Percentiles rank a stretch among this genome's conserved stretches.
Conservation (phyloP, 306 rosid genomes). For the Hippophae gyantsensis region DNA sequence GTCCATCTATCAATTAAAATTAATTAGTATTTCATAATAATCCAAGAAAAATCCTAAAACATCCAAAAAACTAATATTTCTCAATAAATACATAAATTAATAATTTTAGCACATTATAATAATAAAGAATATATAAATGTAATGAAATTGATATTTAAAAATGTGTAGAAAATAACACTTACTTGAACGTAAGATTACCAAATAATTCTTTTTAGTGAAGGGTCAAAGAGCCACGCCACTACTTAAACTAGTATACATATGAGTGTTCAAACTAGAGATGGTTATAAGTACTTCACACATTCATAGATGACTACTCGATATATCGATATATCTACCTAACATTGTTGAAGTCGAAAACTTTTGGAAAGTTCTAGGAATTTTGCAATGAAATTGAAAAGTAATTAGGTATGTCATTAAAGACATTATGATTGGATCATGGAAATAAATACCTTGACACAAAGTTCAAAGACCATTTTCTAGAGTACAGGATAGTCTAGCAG, state of each 20-base stretch:
- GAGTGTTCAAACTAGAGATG: neutral
- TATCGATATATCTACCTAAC: neutral
- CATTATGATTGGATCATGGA: neutral
- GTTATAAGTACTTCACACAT: neutral
- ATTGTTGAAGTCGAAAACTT: neutral
- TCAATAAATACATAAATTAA: too few relatives aligned
- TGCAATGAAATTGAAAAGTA: too few relatives aligned
- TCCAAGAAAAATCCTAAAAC: too few relatives aligned
- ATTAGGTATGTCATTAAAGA: too few relatives aligned
- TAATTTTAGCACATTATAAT: too few relatives aligned
- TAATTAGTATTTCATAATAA: too few relatives aligned
- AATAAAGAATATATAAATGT: too few relatives aligned
- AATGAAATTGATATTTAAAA: too few relatives aligned
- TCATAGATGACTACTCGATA: neutral
- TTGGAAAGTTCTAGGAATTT: too few relatives aligned
- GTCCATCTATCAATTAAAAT: too few relatives aligned
- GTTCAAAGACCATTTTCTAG: neutral
- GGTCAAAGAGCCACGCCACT: neutral
- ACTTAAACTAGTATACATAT: neutral
- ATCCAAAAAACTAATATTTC: too few relatives aligned
- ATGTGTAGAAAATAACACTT: too few relatives aligned
- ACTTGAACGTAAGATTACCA: neutral
- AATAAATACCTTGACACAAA: neutral
- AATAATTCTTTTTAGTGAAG: neutral
- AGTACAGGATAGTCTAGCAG: neutral